Percentiles rank a stretch among this genome's conserved stretches.
These are phyloP conservation scores for Salix koriyanagi DNA, from an alignment of 345 rosid genomes.

Conservation along the genomic window DNA sequence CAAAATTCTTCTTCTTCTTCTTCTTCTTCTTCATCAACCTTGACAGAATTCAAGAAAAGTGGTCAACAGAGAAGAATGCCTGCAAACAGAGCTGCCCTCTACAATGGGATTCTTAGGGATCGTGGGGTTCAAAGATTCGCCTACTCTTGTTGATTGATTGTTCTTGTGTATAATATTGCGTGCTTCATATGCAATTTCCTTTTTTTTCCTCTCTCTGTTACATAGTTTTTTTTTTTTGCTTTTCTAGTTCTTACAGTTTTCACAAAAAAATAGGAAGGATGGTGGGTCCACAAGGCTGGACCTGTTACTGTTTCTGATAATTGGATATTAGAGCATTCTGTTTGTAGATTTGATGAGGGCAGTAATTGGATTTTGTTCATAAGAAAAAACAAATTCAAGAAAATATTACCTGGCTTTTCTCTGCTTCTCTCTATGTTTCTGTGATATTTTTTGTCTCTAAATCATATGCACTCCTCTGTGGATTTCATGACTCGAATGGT, in stretches of 20 bases:
- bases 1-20: constrained; percentile 1
- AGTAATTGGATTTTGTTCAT: constrained; percentile 1
- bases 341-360: background rate
- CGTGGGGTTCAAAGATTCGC: constrained; percentile 48
- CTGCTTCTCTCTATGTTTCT: background rate
- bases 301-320: background rate
- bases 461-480: background rate
- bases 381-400: background rate
- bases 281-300: constrained; percentile 5
- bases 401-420: background rate
- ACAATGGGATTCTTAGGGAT: constrained; percentile 60
- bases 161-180: background rate
- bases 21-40: background rate
- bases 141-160: constrained; percentile 29
- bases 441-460: background rate
- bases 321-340: background rate
- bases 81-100: constrained; percentile 63
- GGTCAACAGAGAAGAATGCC: constrained; percentile 41
- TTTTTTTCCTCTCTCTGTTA: background rate
- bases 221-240: background rate
- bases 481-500: background rate
- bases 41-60: constrained; percentile 12
- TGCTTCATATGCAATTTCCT: background rate
- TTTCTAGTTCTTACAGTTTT: background rate
- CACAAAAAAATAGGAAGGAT: background rate